Percentiles rank a stretch among this genome's conserved stretches.
Evolutionary conservation across 2,329 filamentous ascomycete species (phyloP).

Genomic region (Coniochaeta hoffmannii): DNA sequence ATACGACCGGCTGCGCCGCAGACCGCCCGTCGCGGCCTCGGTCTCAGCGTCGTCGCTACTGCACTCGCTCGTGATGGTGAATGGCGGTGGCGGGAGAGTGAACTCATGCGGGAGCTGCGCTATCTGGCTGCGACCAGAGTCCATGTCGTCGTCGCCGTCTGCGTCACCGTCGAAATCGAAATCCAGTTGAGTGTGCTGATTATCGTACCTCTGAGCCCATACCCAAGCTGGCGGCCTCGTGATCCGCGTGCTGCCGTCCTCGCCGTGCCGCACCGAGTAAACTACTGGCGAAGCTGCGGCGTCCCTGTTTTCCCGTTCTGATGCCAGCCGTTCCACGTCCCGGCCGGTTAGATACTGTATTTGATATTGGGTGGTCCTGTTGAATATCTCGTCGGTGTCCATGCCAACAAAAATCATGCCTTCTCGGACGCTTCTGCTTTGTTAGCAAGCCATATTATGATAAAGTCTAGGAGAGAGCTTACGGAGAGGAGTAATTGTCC

Average conservation of each 20-base stretch:
- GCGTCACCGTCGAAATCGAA: conserved; percentile 35
- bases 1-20: background rate
- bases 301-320: background rate
- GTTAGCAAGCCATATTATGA: conserved; percentile 21
- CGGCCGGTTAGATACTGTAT: conserved; percentile 50
- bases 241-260: conserved; percentile 42
- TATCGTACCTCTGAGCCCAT: conserved; percentile 28
- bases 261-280: conserved; percentile 44
- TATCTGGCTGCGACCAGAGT: conserved; percentile 17
- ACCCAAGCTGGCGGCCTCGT: conserved; percentile 31
- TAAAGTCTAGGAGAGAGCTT: too few relatives aligned
- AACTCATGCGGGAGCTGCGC: conserved; percentile 54
- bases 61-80: conserved; percentile 51
- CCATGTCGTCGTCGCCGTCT: conserved; percentile 33
- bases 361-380: conserved; percentile 66
- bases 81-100: conserved; percentile 36
- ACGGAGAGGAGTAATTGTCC: conserved; percentile 79
- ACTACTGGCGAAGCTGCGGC: conserved; percentile 23
- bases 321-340: conserved; percentile 11
- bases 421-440: conserved; percentile 63
- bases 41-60: conserved; percentile 50
- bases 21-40: conserved; percentile 7
- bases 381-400: conserved; percentile 68
- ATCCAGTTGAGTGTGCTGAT: conserved; percentile 25
- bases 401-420: conserved; percentile 90